Evolutionary conservation across 331 rosid genomes (phyloP).

Genomic region (Quercus phellos): DNA sequence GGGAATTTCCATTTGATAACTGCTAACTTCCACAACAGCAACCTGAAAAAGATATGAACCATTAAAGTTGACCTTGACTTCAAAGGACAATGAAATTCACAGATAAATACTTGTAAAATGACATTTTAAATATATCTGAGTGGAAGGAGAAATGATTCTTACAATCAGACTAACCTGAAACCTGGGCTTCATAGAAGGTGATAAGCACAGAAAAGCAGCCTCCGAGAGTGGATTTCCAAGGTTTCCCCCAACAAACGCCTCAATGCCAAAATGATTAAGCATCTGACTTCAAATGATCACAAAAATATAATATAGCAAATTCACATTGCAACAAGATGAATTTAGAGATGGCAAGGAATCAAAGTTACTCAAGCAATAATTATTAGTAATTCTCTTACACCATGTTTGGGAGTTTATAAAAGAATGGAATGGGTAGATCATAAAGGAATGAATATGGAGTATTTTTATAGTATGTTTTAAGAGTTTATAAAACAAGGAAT

Average conservation of each 20-base stretch:
- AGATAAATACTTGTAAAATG: background rate
- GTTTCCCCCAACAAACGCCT: conserved; percentile 32
- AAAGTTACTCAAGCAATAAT: background rate
- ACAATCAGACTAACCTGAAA: conserved; percentile 15
- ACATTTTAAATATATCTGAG: background rate
- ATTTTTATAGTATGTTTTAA: too few species aligned
- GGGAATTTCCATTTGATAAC: conserved; percentile 35
- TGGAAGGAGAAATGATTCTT: background rate
- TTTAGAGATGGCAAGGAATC: background rate
- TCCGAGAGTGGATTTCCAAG: conserved; percentile 35
- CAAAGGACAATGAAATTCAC: background rate
- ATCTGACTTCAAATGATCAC: conserved; percentile 21
- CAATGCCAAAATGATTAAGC: conserved; percentile 22
- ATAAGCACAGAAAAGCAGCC: conserved; percentile 27
- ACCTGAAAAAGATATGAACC: conserved; percentile 12
- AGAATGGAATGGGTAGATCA: too few species aligned
- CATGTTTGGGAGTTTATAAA: too few species aligned
- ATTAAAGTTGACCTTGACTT: background rate
- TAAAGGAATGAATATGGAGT: too few species aligned
- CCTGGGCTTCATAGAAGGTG: conserved; percentile 12
- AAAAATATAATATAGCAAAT: background rate
- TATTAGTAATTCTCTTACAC: background rate
- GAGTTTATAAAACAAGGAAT: too few species aligned
- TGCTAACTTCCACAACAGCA: conserved; percentile 34
- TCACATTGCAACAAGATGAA: background rate